A percentile compares a stretch with the other conserved stretches of the same genome.
Evolutionary conservation across 2,329 filamentous ascomycete species (phyloP).

Genomic region (Diaporthe sp.): DNA sequence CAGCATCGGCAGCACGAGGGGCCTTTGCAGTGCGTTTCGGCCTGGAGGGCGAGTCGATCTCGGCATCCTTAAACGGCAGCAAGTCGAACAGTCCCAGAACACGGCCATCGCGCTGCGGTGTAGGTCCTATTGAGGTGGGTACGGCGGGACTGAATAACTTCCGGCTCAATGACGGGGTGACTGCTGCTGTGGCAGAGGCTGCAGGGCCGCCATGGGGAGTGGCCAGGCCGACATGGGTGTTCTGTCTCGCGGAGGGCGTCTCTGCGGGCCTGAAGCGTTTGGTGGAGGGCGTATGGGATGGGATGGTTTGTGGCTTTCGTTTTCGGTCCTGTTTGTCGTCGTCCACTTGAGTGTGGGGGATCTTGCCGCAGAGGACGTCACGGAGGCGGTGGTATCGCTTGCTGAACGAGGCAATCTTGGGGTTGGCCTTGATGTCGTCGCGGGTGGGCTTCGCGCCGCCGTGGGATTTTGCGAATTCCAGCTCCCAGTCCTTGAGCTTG

Average conservation of each 20-base stretch:
- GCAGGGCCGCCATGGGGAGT: conserved; percentile 44
- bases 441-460: conserved; percentile 78
- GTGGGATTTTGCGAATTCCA: conserved; percentile 73
- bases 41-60: conserved; percentile 61
- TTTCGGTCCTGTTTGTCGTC: conserved; percentile 55
- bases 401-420: conserved; percentile 80
- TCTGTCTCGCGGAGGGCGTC: conserved; percentile 58
- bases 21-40: conserved; percentile 54
- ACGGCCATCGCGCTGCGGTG: conserved; percentile 83
- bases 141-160: conserved; percentile 72
- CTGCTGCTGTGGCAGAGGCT: conserved; percentile 53
- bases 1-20: conserved; percentile 49
- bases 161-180: conserved; percentile 69
- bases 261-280: conserved; percentile 64
- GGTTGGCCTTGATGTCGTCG: conserved; percentile 82
- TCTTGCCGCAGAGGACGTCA: conserved; percentile 70
- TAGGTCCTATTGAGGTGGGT: conserved; percentile 79
- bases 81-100: conserved; percentile 85
- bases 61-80: conserved; percentile 65
- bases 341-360: conserved; percentile 46
- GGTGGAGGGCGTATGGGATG: conserved; percentile 60
- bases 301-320: conserved; percentile 55
- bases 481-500: conserved; percentile 83
- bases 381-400: conserved; percentile 80
- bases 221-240: conserved; percentile 41